A percentile compares a stretch with the other conserved stretches of the same genome.
phyloP scores from a whole-genome alignment of 2,329 filamentous ascomycete genomes.

The Trichophaea hybrida region DNA sequence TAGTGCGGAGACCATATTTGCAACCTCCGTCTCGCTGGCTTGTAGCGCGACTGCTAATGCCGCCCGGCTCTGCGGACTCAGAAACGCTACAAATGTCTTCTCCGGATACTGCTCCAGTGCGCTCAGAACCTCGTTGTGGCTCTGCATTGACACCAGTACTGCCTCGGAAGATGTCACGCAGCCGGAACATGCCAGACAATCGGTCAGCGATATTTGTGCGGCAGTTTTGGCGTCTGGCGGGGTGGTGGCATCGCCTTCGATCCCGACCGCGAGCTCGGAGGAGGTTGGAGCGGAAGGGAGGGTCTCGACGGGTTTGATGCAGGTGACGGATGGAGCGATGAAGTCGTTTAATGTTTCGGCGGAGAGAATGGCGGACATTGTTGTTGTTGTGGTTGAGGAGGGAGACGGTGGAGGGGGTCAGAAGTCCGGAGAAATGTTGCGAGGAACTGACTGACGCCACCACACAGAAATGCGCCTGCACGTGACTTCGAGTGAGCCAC shows the following conservation, averaged over 20 bases:
- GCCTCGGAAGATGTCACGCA: slow-evolving; percentile 96
- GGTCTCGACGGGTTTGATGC: slow-evolving; percentile 93
- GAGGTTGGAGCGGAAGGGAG: slow-evolving; percentile 41
- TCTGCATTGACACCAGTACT: slow-evolving; percentile 88
- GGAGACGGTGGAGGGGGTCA: no score
- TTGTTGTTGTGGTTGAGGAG: not conserved
- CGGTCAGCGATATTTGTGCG: slow-evolving; percentile 86
- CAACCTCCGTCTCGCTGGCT: slow-evolving; percentile 52
- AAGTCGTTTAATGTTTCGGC: slow-evolving; percentile 97
- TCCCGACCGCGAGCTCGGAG: slow-evolving; percentile 47
- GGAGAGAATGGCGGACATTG: slow-evolving; percentile 93
- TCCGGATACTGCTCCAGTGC: slow-evolving; percentile 55
- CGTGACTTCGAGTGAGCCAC: no score
- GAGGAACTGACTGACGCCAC: no score
- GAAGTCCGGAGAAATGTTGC: no score
- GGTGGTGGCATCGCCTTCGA: slow-evolving; percentile 60
- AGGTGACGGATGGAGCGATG: slow-evolving; percentile 91
- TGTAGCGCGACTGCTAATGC: slow-evolving; percentile 69
- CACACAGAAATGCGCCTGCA: no score
- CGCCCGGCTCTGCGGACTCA: slow-evolving; percentile 81
- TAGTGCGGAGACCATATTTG: slow-evolving; percentile 68
- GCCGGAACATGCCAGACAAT: slow-evolving; percentile 92
- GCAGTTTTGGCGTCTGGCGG: slow-evolving; percentile 43
- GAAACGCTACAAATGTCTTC: slow-evolving; percentile 68
- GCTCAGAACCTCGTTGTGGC: slow-evolving; percentile 75